phyloP scores from a whole-genome alignment of 129 eudicot species.

The Chrysanthemum seticuspe region DNA sequence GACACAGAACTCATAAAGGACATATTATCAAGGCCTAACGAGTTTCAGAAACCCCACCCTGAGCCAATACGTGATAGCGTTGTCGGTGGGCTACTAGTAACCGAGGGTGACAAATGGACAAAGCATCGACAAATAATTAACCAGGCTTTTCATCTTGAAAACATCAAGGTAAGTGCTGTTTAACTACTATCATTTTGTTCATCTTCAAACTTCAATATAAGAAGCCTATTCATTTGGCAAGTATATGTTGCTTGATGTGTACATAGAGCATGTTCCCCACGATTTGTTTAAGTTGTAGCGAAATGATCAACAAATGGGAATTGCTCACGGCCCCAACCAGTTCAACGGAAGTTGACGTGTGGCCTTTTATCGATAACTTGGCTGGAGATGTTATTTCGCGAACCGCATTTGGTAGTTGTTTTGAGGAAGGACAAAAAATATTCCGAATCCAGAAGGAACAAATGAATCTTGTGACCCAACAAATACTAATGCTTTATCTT shows the following conservation, averaged over 20 bases:
- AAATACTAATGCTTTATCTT: slow-evolving; percentile 20
- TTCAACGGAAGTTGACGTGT: slow-evolving; percentile 38
- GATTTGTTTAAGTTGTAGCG: slow-evolving; percentile 41
- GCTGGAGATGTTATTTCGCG: slow-evolving; percentile 58
- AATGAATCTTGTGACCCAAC: slow-evolving; percentile 27
- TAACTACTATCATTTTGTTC: too few relatives aligned
- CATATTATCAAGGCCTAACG: slow-evolving; percentile 33
- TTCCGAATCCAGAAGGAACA: slow-evolving; percentile 56
- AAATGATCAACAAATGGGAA: slow-evolving; percentile 52
- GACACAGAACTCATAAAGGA: slow-evolving; percentile 51
- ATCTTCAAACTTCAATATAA: too few relatives aligned
- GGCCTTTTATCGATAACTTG: slow-evolving; percentile 47
- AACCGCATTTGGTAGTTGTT: slow-evolving; percentile 56
- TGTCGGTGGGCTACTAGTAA: slow-evolving; percentile 36
- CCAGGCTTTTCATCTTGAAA: slow-evolving; percentile 49
- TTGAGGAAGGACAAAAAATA: slow-evolving; percentile 51
- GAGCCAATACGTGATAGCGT: slow-evolving; percentile 32
- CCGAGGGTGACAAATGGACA: slow-evolving; percentile 55
- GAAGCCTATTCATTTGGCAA: too few relatives aligned
- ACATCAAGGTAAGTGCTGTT: slow-evolving; percentile 35
- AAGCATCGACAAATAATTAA: slow-evolving; percentile 49
- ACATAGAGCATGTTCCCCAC: slow-evolving; percentile 44
- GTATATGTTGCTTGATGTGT: background rate
- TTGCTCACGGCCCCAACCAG: slow-evolving; percentile 13
- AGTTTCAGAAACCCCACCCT: slow-evolving; percentile 46